Conservation (phyloP, 257 asterid species). For the Solanum piurae region DNA sequence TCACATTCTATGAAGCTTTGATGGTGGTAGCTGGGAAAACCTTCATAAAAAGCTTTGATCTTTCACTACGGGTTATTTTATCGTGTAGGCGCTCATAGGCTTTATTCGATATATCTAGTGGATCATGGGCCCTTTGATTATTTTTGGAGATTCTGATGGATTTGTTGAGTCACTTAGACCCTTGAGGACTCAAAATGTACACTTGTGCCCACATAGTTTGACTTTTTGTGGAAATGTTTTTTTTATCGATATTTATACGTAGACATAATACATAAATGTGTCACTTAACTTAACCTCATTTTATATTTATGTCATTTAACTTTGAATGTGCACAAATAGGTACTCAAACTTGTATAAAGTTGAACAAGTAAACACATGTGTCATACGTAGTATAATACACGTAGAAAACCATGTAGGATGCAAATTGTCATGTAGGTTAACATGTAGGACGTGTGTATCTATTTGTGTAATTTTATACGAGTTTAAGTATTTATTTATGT, state of each 20-base stretch:
- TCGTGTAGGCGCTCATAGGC: neutral
- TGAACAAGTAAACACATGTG: neutral
- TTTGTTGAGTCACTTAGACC: neutral
- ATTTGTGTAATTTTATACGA: fast-evolving
- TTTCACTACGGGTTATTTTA: neutral
- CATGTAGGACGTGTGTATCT: neutral
- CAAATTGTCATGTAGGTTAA: neutral
- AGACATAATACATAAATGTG: neutral
- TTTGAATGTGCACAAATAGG: no score
- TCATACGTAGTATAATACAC: no score
- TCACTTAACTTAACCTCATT: no score
- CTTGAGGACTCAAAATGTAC: neutral
- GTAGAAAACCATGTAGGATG: fast-evolving
- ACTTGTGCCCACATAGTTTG: neutral
- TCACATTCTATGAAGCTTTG: neutral
- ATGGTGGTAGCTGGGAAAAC: slow-evolving; percentile 1
- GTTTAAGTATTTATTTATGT: no score
- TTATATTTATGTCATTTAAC: no score
- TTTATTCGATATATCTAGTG: fast-evolving
- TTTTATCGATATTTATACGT: no score
- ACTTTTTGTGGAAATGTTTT: neutral
- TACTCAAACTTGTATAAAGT: no score
- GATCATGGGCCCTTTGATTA: neutral
- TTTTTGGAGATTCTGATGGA: neutral
- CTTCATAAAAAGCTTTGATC: neutral